phyloP scores from a whole-genome alignment of 441 rosid genomes.

The Corymbia calophylla region DNA sequence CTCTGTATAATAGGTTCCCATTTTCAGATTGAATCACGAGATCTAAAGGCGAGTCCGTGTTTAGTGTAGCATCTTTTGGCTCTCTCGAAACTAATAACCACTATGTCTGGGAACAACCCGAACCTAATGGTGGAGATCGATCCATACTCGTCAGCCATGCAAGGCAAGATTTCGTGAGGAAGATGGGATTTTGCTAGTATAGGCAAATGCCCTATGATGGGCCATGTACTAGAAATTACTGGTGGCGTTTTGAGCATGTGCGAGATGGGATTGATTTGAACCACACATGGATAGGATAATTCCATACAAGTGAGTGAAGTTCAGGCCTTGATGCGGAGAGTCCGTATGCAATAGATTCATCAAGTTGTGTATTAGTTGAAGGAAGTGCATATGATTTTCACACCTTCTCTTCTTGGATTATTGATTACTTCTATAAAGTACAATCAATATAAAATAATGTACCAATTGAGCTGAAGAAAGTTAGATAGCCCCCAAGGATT shows the following conservation, averaged over 20 bases:
- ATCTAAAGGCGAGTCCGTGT: constrained; percentile 19
- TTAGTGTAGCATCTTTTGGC: constrained; percentile 34
- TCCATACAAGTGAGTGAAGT: too few relatives aligned
- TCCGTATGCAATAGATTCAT: too few relatives aligned
- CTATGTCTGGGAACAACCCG: constrained; percentile 18
- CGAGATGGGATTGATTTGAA: not conserved
- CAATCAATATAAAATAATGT: too few relatives aligned
- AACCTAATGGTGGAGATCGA: constrained; percentile 32
- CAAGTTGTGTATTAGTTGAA: too few relatives aligned
- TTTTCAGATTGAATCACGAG: constrained; percentile 15
- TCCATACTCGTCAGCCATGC: constrained; percentile 30
- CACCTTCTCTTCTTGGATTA: too few relatives aligned
- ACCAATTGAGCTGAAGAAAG: too few relatives aligned
- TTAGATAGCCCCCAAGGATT: too few relatives aligned
- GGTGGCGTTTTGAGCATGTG: not conserved
- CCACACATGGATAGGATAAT: not conserved
- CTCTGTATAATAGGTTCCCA: constrained; percentile 23
- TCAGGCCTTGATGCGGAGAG: too few relatives aligned
- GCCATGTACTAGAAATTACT: not conserved
- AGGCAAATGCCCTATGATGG: not conserved
- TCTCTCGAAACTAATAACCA: constrained; percentile 19
- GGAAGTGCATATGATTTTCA: too few relatives aligned
- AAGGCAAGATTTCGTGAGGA: constrained; percentile 7
- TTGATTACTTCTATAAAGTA: not conserved
- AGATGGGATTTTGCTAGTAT: not conserved